These are phyloP conservation scores for Dissophora ornata DNA, from an alignment of 192 early-diverging fungal species.

Conservation along the genomic window DNA sequence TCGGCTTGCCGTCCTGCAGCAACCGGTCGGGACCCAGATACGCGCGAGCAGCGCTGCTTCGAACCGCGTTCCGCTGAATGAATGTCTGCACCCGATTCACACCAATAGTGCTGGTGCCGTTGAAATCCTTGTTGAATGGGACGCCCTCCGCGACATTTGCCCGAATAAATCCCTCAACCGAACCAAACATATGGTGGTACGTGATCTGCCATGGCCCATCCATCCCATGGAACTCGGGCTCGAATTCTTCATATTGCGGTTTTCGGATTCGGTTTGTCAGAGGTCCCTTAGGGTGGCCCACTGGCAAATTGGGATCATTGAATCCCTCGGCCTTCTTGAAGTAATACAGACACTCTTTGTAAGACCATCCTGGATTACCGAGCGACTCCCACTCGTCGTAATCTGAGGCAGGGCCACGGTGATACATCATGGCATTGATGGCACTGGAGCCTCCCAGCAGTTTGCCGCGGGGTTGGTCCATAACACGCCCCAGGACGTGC, in stretches of 20 bases:
- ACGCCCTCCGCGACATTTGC: conserved; percentile 30
- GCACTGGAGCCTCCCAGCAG: conserved; percentile 38
- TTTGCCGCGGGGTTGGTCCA: conserved; percentile 38
- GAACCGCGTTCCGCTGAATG: conserved; percentile 35
- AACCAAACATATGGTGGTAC: conserved; percentile 20
- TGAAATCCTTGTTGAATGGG: conserved; percentile 39
- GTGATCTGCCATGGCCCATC: conserved; percentile 44
- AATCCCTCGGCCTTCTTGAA: conserved; percentile 46
- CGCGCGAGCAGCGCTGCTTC: conserved; percentile 37
- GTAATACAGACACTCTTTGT: conserved; percentile 30
- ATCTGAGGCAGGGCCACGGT: conserved; percentile 49
- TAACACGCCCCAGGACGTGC: conserved; percentile 26
- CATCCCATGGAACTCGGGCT: conserved; percentile 36
- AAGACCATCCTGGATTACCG: conserved; percentile 48
- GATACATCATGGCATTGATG: conserved; percentile 56
- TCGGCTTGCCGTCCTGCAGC: conserved; percentile 13
- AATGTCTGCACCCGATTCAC: conserved; percentile 40
- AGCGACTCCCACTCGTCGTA: conserved; percentile 43
- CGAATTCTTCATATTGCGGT: conserved; percentile 23
- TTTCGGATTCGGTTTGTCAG: conserved; percentile 21
- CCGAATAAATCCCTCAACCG: conserved; percentile 19
- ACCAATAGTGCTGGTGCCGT: conserved; percentile 32
- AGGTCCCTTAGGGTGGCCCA: conserved; percentile 29
- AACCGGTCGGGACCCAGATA: conserved; percentile 26
- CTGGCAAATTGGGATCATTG: conserved; percentile 29